Evolutionary conservation across 2,329 filamentous ascomycete species (phyloP), one percentile per base, ranked within the genome.

Genomic region (Cladobotryum protrusum): DNA sequence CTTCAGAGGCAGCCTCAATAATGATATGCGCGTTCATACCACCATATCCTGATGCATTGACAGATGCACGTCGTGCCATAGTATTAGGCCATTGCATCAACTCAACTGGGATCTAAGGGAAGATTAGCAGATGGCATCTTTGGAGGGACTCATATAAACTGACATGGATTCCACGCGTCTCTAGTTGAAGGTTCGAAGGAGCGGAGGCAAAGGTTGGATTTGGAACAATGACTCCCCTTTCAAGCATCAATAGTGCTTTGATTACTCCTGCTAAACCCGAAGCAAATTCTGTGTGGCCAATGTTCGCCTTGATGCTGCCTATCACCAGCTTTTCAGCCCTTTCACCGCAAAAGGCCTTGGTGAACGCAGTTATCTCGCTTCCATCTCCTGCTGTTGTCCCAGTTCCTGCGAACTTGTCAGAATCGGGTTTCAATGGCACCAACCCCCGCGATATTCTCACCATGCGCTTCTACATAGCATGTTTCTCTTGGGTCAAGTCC

Each of bases 1-100:
- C 20, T 7, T 44, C 45, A 42, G 45, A 40, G 41, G 46, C 45
- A 13, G 50, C 47, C 19, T 60, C 57, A 8, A 59, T 43, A 14
- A 60, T 55, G 13, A 59, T 54, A 32, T 60, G 59, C 15, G 50
- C 52, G 13, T 61, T 59, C 9, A 50, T 55, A 9, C 58, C 58
- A 2, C 59, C 57, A 32, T 58, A 58, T 6, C 56, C 58, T 18
- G 57, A 60, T 11, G 58, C 55, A 43, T 61, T 61, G 39, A 61
- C 48, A 40, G 52, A 57, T 17, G 49, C 54, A 4, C 57, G 52
- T 13, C 43, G 52, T 3, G 52, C 35, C n/a, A 36, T 47, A 4
- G 32, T 43, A 17, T 47, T 48, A 33, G 55, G 55, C 55, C 53
- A 57, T 13, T 48, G 20, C 15, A 45, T 48, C 24, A 50, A 35